Base-by-base conservation (phyloP, 78 protist genomes). In the Dictyostelium capitatum region DNA sequence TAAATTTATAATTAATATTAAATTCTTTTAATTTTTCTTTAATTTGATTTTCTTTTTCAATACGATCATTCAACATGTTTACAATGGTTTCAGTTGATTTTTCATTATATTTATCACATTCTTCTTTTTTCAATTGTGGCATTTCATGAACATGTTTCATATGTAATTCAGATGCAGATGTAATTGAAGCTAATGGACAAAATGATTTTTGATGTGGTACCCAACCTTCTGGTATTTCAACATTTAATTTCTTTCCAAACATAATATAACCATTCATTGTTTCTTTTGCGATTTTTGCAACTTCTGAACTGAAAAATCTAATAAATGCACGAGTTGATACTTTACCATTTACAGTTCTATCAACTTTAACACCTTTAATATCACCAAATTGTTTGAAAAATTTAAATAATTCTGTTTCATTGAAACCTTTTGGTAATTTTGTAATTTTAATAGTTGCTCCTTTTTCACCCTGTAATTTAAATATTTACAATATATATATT, bases 311-410 rank as follows among this genome's bases (percentile, higher is more conserved):
- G 20, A 1, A 53, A 53, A 97, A 97, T 89, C 95, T 95, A n/a
- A 97, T 72, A 32, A 95, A 97, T 17, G 97, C 99, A 11, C 70
- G 92, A 17, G 37, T 65, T 10, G 97, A 23, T 4, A 70, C 7
- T 3, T 93, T 93, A 3, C 96, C 89, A 89, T 90, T 91, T 65
- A 5, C 50, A 10, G 43, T 79, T 28, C 98, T 72, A 15, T 89
- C 82, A 0, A 98, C 79, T 15, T 94, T 69, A 23, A 97, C 77
- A 28, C 78, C 56, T 8, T 4, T 23, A 32, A 98, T 83, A n/a
- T 47, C 72, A 5, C 99, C 99, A 90, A 97, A 98, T 92, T 98
- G 99, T 28, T 80, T 4, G 65, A 98, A 96, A 92, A 83, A 98
- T 11, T 41, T 72, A 32, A 82, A 17, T 92, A 98, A 82, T 80